Conservation (phyloP, 768 basidiomycete species). For the Suillus clintonianus region DNA sequence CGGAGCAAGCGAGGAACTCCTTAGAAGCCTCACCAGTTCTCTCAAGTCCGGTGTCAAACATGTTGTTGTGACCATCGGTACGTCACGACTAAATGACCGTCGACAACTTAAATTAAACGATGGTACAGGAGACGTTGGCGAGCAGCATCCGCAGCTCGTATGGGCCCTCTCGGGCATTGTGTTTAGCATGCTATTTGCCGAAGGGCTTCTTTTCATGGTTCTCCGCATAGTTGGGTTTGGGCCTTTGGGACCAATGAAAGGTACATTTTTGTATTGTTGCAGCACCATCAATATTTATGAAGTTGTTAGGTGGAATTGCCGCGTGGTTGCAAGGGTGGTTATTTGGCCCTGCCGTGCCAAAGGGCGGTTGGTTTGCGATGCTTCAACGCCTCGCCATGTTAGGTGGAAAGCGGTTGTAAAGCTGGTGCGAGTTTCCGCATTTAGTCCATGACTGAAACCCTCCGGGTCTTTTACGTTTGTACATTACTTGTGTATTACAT, state of each 20-base stretch:
- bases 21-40: constrained; percentile 20
- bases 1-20: constrained; percentile 24
- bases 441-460: background rate
- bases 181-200: constrained; percentile 1
- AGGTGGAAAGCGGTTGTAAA: background rate
- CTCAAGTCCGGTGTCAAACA: constrained; percentile 25
- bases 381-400: background rate
- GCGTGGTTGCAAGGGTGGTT: background rate
- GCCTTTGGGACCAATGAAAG: constrained; percentile 33
- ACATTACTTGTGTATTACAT: background rate
- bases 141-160: constrained; percentile 36
- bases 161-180: constrained; percentile 22
- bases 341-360: background rate
- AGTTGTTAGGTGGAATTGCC: background rate
- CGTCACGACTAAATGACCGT: background rate
- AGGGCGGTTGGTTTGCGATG: background rate
- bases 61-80: constrained; percentile 27
- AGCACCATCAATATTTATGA: background rate
- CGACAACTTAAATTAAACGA: background rate
- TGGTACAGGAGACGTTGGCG: constrained; percentile 34
- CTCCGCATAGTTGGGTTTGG: constrained; percentile 39
- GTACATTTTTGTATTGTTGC: constrained; percentile 13
- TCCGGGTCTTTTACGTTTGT: background rate
- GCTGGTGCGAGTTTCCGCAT: background rate
- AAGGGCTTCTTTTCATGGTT: constrained; percentile 30